phyloP scores from a whole-genome alignment of 176 grass and related monocot genomes.

The Hyparrhenia diplandra region DNA sequence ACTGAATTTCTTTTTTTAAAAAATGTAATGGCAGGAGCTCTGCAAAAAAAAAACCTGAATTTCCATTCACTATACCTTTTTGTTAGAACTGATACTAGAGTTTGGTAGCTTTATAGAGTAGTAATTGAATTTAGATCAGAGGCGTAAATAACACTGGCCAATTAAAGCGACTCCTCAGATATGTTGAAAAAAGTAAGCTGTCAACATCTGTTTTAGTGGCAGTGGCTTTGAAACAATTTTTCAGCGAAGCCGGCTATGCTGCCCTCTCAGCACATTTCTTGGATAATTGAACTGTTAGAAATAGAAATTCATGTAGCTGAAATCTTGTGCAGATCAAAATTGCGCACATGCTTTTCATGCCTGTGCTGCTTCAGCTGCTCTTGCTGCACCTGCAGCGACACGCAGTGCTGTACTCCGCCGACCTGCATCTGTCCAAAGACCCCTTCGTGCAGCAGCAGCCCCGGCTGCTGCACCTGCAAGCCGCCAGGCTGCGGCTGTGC shows the following conservation, averaged over 20 bases:
- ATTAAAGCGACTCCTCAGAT: neutral
- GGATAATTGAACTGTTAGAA: neutral
- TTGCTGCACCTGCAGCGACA: slow-evolving; percentile 42
- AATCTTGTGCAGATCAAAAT: slow-evolving; percentile 44
- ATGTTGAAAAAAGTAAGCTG: neutral
- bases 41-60: no score
- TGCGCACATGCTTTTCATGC: slow-evolving; percentile 46
- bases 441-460: slow-evolving; percentile 9
- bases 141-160: neutral
- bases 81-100: neutral
- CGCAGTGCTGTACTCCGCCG: slow-evolving; percentile 30
- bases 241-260: neutral
- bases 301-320: neutral
- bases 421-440: slow-evolving; percentile 23
- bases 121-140: neutral
- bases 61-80: neutral
- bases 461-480: slow-evolving; percentile 22
- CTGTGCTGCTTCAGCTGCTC: slow-evolving; percentile 52
- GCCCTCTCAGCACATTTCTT: neutral
- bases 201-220: neutral
- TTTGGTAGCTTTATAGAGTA: neutral
- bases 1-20: no score
- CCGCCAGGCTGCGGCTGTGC: slow-evolving; percentile 6
- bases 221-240: neutral
- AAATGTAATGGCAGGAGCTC: no score